Evolutionary conservation across 345 rosid species (phyloP).

Genomic region (Salix caprea): DNA sequence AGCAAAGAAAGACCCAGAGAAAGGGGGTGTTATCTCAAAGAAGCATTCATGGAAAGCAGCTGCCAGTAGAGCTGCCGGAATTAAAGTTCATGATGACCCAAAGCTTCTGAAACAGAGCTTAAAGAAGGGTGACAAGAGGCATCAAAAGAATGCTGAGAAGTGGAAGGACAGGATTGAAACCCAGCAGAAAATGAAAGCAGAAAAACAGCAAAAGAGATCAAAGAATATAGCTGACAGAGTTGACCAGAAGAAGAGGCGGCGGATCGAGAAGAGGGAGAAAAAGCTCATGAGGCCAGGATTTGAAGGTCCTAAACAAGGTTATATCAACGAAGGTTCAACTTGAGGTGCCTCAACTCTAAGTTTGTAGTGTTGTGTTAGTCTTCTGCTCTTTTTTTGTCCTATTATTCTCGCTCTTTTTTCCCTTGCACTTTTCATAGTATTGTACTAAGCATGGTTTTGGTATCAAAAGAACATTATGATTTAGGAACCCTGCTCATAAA

Average conservation of each 20-base stretch:
- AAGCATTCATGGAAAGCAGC: slow-evolving; percentile 80
- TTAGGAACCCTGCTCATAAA: neutral
- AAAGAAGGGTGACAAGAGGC: slow-evolving; percentile 65
- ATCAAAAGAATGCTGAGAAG: slow-evolving; percentile 68
- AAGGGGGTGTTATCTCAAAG: slow-evolving; percentile 53
- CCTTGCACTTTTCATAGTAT: neutral
- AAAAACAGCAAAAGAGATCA: slow-evolving; percentile 71
- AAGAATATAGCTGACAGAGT: slow-evolving; percentile 64
- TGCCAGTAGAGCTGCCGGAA: slow-evolving; percentile 67
- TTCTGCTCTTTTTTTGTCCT: neutral
- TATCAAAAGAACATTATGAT: neutral
- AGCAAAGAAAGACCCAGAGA: slow-evolving; percentile 71
- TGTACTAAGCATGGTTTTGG: neutral
- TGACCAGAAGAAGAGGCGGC: slow-evolving; percentile 63
- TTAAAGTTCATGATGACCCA: slow-evolving; percentile 83
- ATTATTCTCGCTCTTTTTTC: neutral
- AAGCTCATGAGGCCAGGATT: slow-evolving; percentile 86
- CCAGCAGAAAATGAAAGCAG: slow-evolving; percentile 54
- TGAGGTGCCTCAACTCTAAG: neutral
- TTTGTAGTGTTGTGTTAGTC: neutral
- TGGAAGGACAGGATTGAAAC: slow-evolving; percentile 78
- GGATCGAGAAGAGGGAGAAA: slow-evolving; percentile 83
- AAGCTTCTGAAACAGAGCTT: slow-evolving; percentile 70
- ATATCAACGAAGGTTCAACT: slow-evolving; percentile 19
- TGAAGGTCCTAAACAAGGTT: slow-evolving; percentile 63